Conservation (phyloP, 2,329 filamentous ascomycete species). For the Neofusicoccum sp. region DNA sequence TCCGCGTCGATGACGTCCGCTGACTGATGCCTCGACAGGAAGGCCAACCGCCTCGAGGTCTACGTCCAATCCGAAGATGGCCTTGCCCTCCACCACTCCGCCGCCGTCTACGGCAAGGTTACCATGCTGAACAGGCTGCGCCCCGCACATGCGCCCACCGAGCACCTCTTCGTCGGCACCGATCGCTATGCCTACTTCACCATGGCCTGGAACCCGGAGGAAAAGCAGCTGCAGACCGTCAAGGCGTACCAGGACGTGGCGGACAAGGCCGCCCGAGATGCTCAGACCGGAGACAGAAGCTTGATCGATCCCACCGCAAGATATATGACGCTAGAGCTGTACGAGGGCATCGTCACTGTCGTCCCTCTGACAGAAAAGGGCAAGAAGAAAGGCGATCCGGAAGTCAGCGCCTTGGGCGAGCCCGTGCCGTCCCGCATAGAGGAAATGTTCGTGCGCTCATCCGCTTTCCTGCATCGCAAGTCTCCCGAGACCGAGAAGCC, state of each 20-base stretch:
- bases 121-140: slow-evolving; percentile 79
- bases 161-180: slow-evolving; percentile 90
- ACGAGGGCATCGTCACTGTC: slow-evolving; percentile 66
- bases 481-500: slow-evolving; percentile 49
- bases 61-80: slow-evolving; percentile 68
- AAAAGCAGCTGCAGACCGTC: slow-evolving; percentile 54
- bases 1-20: not conserved
- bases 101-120: slow-evolving; percentile 79
- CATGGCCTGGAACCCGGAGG: slow-evolving; percentile 70
- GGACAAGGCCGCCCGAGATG: slow-evolving; percentile 65
- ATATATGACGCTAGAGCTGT: slow-evolving; percentile 66
- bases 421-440: slow-evolving; percentile 62
- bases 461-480: slow-evolving; percentile 62
- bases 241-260: slow-evolving; percentile 60
- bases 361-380: slow-evolving; percentile 58
- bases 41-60: slow-evolving; percentile 82
- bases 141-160: slow-evolving; percentile 69
- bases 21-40: slow-evolving; percentile 46
- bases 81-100: slow-evolving; percentile 64
- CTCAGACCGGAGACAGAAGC: slow-evolving; percentile 78
- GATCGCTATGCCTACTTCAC: slow-evolving; percentile 90
- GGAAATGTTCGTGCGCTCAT: slow-evolving; percentile 66
- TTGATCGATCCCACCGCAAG: slow-evolving; percentile 76
- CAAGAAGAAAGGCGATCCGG: slow-evolving; percentile 51
- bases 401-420: slow-evolving; percentile 59